phyloP scores from a whole-genome alignment of 2,329 filamentous ascomycete species.

The Fonsecaea multimorphosa region DNA sequence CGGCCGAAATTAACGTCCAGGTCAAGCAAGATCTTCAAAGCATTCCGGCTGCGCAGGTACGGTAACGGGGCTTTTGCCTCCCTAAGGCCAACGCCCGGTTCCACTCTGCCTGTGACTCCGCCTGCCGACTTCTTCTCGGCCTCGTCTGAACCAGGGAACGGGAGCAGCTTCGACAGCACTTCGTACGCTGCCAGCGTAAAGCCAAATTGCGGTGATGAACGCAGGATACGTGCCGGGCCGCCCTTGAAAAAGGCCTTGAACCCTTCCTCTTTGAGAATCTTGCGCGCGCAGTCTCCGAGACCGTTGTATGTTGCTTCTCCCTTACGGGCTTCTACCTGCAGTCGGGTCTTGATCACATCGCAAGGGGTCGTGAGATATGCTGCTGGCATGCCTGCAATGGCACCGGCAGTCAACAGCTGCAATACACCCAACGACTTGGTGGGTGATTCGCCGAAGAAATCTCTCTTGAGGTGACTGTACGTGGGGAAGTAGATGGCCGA shows the following conservation, averaged over 20 bases:
- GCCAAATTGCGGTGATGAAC: conserved; percentile 95
- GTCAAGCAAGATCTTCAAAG: conserved; percentile 93
- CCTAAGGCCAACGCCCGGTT: conserved; percentile 67
- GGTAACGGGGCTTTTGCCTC: conserved; percentile 69
- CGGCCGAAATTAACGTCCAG: conserved; percentile 91
- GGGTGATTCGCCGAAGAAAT: conserved; percentile 82
- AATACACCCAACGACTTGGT: conserved; percentile 88
- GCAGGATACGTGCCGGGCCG: conserved; percentile 89
- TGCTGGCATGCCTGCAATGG: conserved; percentile 89
- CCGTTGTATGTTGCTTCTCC: conserved; percentile 88
- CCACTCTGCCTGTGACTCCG: conserved; percentile 55
- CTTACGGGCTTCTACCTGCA: conserved; percentile 97
- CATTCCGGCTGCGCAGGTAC: conserved; percentile 80
- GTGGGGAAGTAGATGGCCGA: conserved; percentile 99
- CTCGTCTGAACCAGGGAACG: conserved; percentile 71
- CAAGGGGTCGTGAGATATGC: conserved; percentile 96
- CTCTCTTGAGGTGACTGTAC: conserved; percentile 91
- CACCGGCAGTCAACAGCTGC: conserved; percentile 91
- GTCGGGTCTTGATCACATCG: conserved; percentile 98
- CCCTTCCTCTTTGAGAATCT: conserved; percentile 87
- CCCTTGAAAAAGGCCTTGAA: conserved; percentile 99
- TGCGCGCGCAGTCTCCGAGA: conserved; percentile 81
- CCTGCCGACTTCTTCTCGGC: conserved; percentile 53
- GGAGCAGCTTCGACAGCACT: conserved; percentile 79
- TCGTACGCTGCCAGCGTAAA: conserved; percentile 97